These are phyloP conservation scores for Serpula lacrymans DNA, from an alignment of 768 basidiomycete species.

Conservation along the genomic window DNA sequence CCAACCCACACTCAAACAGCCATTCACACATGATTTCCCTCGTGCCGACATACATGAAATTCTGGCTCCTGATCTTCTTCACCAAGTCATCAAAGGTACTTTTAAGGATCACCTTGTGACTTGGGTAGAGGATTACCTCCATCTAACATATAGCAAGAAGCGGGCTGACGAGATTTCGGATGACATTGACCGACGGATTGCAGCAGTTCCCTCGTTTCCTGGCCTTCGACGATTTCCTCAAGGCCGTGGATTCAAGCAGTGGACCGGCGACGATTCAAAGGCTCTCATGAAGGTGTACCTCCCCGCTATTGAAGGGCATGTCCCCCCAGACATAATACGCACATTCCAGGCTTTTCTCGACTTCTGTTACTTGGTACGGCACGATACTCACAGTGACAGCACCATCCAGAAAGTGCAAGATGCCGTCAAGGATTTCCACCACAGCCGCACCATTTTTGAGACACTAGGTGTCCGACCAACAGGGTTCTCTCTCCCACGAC, in stretches of 20 bases:
- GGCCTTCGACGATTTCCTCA: slow-evolving; percentile 21
- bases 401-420: slow-evolving; percentile 12
- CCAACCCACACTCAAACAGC: slow-evolving; percentile 19
- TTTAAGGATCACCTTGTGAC: slow-evolving; percentile 40
- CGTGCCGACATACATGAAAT: slow-evolving; percentile 30
- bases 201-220: slow-evolving; percentile 10
- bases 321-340: slow-evolving; percentile 16
- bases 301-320: slow-evolving; percentile 18
- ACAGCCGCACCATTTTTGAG: slow-evolving; percentile 9
- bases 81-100: slow-evolving; percentile 39
- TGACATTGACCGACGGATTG: slow-evolving; percentile 32
- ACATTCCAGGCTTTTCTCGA: slow-evolving; percentile 19
- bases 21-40: slow-evolving; percentile 30
- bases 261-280: slow-evolving; percentile 37
- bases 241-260: slow-evolving; percentile 28
- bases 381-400: slow-evolving; percentile 6
- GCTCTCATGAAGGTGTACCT: slow-evolving; percentile 35
- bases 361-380: slow-evolving; percentile 20
- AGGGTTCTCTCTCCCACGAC: slow-evolving; percentile 12
- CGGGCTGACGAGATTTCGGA: slow-evolving; percentile 25
- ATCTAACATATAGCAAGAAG: slow-evolving; percentile 9
- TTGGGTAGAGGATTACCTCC: slow-evolving; percentile 33
- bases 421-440: slow-evolving; percentile 9
- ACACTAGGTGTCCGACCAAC: slow-evolving; percentile 4
- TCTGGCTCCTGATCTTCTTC: slow-evolving; percentile 25